phyloP scores from a whole-genome alignment of 306 rosid species.

The Vigna hirtella region DNA sequence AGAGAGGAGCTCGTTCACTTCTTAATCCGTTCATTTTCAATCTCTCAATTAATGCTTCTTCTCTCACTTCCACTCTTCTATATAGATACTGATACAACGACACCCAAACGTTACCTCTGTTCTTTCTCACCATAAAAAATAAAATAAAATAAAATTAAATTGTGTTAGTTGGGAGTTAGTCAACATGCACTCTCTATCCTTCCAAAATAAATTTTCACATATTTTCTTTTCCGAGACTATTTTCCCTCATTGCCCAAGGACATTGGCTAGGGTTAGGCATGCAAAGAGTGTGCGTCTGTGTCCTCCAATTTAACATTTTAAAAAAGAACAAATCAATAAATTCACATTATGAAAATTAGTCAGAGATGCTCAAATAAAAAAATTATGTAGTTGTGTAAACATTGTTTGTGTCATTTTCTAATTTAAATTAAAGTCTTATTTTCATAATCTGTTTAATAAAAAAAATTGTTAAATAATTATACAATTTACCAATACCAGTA shows the following conservation, averaged over 20 bases:
- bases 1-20: slow-evolving; percentile 55
- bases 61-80: background rate
- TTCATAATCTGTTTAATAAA: too few species aligned
- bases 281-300: background rate
- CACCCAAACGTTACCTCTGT: background rate
- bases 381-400: too few species aligned
- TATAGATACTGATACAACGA: background rate
- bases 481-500: background rate
- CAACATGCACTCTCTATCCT: background rate
- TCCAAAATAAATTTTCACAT: too few species aligned
- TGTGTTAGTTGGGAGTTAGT: background rate
- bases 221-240: too few species aligned
- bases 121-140: background rate
- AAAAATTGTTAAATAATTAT: too few species aligned
- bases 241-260: too few species aligned
- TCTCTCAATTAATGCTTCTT: background rate
- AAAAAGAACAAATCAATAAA: too few species aligned
- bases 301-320: too few species aligned
- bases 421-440: too few species aligned
- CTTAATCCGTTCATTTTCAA: slow-evolving; percentile 44
- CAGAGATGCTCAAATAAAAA: too few species aligned
- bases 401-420: too few species aligned
- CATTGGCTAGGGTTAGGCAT: background rate
- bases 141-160: background rate
- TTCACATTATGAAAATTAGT: too few species aligned